These are phyloP conservation scores for Auricularia sp. DNA, from an alignment of 768 basidiomycete species.

Conservation along the genomic window DNA sequence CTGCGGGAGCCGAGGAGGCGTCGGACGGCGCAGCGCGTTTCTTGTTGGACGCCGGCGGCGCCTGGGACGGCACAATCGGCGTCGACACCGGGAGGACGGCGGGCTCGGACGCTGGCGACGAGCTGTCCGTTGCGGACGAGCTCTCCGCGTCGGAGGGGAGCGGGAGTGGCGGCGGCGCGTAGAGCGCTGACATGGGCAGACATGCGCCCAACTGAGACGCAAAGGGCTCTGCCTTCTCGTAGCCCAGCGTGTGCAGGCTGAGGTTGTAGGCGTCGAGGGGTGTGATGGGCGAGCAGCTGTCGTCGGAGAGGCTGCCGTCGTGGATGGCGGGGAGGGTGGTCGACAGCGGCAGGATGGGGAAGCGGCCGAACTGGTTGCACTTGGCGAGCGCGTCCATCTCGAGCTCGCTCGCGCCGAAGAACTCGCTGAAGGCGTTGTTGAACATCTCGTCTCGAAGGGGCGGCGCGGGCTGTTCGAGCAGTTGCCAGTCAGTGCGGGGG, in stretches of 20 bases:
- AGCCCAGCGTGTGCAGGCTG: not conserved
- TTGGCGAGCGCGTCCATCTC: not conserved
- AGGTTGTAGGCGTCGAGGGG: slow-evolving; percentile 1
- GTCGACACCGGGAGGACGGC: not conserved
- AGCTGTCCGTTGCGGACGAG: not conserved
- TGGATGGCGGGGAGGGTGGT: not conserved
- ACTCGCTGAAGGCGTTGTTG: not conserved
- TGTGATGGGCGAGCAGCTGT: not conserved
- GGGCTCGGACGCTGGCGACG: not conserved
- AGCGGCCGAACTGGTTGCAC: not conserved
- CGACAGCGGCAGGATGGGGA: not conserved
- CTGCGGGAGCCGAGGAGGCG: not conserved
- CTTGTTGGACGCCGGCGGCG: not conserved
- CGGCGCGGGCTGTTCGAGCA: not conserved
- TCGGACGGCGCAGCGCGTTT: not conserved
- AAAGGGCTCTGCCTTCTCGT: not conserved
- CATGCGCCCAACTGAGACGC: not conserved
- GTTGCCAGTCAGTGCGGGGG: not conserved
- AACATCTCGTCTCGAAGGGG: not conserved
- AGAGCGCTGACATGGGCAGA: not conserved
- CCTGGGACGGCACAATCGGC: not conserved
- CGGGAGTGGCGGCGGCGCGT: not conserved
- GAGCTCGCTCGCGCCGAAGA: not conserved
- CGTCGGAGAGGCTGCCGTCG: not conserved
- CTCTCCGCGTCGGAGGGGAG: not conserved